Percentiles rank a stretch among this genome's conserved stretches.
phyloP scores from a whole-genome alignment of 495 filamentous ascomycete genomes.

The Neurospora cerealis region DNA sequence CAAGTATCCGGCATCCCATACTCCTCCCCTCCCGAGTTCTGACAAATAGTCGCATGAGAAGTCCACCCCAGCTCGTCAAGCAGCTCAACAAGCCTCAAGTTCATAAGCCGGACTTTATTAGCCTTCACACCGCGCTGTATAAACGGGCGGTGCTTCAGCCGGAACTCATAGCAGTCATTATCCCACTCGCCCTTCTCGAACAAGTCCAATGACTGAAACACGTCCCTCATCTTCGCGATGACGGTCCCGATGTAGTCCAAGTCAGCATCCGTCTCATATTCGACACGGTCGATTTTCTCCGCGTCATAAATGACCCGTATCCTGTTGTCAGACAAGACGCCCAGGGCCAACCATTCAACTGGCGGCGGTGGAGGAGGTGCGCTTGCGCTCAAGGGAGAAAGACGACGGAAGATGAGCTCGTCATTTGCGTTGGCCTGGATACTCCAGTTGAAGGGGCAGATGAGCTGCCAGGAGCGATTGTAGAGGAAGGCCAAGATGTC shows the following conservation, averaged over 20 bases:
- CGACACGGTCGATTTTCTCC: neutral
- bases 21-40: constrained; percentile 9
- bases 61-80: constrained; percentile 10
- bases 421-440: constrained; percentile 9
- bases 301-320: constrained; percentile 10
- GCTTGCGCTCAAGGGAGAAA: neutral
- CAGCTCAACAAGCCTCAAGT: constrained; percentile 8
- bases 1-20: constrained; percentile 9
- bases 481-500: constrained; percentile 13
- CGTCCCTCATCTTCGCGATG: neutral
- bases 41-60: constrained; percentile 3
- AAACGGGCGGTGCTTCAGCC: constrained; percentile 10
- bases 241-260: constrained; percentile 5
- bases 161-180: constrained; percentile 11
- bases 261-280: neutral
- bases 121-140: neutral
- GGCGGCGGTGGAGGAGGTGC: neutral
- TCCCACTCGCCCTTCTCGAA: constrained; percentile 8
- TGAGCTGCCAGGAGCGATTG: constrained; percentile 8
- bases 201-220: constrained; percentile 1
- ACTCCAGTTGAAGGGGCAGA: constrained; percentile 3
- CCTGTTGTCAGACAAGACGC: neutral
- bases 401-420: constrained; percentile 7
- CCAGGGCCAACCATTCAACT: constrained; percentile 12
- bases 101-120: constrained; percentile 8